Evolutionary conservation across 306 rosid species (phyloP).

Genomic region (Coriaria nepalensis): DNA sequence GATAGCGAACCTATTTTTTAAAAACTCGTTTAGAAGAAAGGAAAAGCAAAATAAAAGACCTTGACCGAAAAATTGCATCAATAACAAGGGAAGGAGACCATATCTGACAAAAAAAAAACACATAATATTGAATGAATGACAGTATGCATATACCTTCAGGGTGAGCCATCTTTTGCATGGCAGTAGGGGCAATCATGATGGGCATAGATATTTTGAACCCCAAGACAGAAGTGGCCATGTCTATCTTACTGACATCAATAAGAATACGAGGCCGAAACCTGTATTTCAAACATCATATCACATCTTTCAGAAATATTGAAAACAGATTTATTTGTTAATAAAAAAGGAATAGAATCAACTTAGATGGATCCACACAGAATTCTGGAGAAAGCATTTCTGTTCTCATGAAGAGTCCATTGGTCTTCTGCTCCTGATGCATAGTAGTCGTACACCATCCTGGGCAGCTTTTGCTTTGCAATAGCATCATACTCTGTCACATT

Average conservation of each 20-base stretch:
- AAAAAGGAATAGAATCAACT: no score
- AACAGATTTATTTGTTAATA: no score
- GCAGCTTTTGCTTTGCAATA: conserved; percentile 76
- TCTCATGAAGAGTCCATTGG: conserved; percentile 84
- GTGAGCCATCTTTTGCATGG: conserved; percentile 98
- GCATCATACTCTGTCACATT: conserved; percentile 71
- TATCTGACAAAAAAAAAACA: no score
- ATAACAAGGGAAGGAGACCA: no score
- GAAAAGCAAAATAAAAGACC: no score
- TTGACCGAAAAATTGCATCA: no score
- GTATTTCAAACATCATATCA: not conserved
- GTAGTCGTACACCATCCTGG: conserved; percentile 89
- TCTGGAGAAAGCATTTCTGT: conserved; percentile 72
- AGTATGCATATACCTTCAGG: conserved; percentile 44
- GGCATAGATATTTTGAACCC: conserved; percentile 96
- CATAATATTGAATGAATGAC: no score
- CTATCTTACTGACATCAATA: conserved; percentile 79
- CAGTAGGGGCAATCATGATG: conserved; percentile 95
- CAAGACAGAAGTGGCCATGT: conserved; percentile 61
- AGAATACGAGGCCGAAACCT: conserved; percentile 94
- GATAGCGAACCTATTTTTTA: not conserved
- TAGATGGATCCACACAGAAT: conserved; percentile 45
- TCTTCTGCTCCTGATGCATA: conserved; percentile 97
- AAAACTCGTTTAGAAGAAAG: no score
- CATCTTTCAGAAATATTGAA: no score